Evolutionary conservation across 2,329 filamentous ascomycete genomes (phyloP), one percentile per base, ranked within the genome.

Genomic region (Colletotrichum graminicola): DNA sequence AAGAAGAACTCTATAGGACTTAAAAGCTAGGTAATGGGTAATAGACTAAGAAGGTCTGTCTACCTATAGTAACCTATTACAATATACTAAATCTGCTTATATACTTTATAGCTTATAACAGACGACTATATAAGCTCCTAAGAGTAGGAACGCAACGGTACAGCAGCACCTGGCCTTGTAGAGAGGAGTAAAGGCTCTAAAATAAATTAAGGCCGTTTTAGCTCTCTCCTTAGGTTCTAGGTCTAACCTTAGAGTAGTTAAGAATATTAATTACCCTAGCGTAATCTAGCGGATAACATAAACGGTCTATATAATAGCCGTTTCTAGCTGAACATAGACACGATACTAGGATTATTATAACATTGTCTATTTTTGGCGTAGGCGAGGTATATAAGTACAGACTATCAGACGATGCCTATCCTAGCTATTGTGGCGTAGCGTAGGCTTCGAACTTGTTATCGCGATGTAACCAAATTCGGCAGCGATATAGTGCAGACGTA

Each of bases 331-430:
- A 41, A 41, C 39, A 41, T 2, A 62, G 2, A 23, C 43, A 62
- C 51, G 29, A 51, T 51, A 18, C 59, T 62, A n/a, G n/a, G 16
- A 51, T n/a, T 51, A 26, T 62, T 41, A 18, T 39, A 49, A 49
- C 14, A 51, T 32, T 62, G 21, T 39, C 59, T 21, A n/a, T 14
- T 62, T 61, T 32, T 29, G 41, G 45, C 18, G 16, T 51, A 51
- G 23, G 21, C 21, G 12, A 62, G 32, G 60, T 39, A 52, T 62
- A 36, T 62, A 52, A 41, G 32, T 23, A 62, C 21, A 62, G 45
- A 54, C 47, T 52, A 26, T 41, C 47, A 41, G 45, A 36, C 32
- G 47, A 62, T 52, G 39, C 6, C 12, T n/a, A 43, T 34, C 41
- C n/a, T 10, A 26, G 56, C 6, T 14, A 43, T 18, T 52, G 10